Base-by-base conservation (phyloP, 768 basidiomycete genomes). In the Steccherinum ochraceum region DNA sequence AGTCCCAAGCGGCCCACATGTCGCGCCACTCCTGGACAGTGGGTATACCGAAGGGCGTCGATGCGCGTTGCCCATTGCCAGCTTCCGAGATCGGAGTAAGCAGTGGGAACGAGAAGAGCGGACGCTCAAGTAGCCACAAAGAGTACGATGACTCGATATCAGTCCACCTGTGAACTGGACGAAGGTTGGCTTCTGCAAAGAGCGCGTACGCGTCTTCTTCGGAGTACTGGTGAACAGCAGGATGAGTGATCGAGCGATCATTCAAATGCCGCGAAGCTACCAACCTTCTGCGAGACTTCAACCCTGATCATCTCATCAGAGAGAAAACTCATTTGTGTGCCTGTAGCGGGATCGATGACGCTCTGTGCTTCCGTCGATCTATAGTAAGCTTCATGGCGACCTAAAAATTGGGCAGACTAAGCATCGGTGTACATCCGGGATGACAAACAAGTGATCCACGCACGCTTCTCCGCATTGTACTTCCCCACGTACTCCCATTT, bases 1-100 rank as follows among this genome's bases (percentile, higher is more conserved):
- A 81, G 64, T 97, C 93, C 95, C 94, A 99, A 2, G 79, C 77
- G 1, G 80, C 77, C 94, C 95, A 98, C 48, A 95, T 67, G 35
- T 76, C 72, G 46, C 79, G 67, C 92, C 94, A 99, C 45, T 98
- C 92, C 40, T 73, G 69, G 23, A 85, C 60, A 5, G 76, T 77
- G 0, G 96, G 95, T 18, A 91, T 62, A 23, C 82, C 79, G 57
- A 86, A 88, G 0, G 80, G 78, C 4, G 72, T 68, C 3, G 61
- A 64, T 1, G 54, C 57, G 13, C 19, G 16, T 16, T 21, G 45
- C 20, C 27, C 52, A 1, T 11, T 16, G 21, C 27, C 12, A 16
- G 50, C 57, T 4, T 60, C 52, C 7, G 30, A 7, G 21, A 60
- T 52, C 4, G 78, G 74, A 1, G 75, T 67, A 0, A 87, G 66